These are phyloP conservation scores for Boletales sp. DNA, from an alignment of 768 basidiomycete genomes.

Conservation along the genomic window DNA sequence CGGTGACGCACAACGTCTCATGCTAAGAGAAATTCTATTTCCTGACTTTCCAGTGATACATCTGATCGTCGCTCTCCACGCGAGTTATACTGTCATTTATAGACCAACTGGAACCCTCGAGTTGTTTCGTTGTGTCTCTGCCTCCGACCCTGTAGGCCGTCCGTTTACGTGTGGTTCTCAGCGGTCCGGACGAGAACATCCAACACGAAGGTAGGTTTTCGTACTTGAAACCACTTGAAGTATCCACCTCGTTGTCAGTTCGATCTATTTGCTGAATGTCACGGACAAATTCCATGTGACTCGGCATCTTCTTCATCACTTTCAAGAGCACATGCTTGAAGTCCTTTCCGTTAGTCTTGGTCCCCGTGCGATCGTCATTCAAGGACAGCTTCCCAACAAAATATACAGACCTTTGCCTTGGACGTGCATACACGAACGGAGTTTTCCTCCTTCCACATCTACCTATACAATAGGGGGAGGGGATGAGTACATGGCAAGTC, in stretches of 20 bases:
- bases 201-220: too few relatives aligned
- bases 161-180: background rate
- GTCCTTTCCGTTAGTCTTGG: background rate
- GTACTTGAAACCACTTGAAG: too few relatives aligned
- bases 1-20: too few relatives aligned
- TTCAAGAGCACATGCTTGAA: background rate
- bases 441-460: background rate
- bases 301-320: background rate
- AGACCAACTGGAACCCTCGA: background rate
- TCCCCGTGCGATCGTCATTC: background rate
- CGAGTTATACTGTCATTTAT: too few relatives aligned
- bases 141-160: background rate
- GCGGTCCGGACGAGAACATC: too few relatives aligned
- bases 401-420: background rate
- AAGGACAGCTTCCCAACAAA: background rate
- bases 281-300: too few relatives aligned
- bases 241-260: too few relatives aligned
- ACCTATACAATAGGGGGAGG: too few relatives aligned
- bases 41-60: too few relatives aligned
- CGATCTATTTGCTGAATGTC: too few relatives aligned
- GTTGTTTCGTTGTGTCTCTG: background rate
- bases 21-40: too few relatives aligned
- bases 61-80: background rate
- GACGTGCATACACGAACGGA: background rate
- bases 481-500: too few relatives aligned